phyloP scores from a whole-genome alignment of 495 filamentous ascomycete species.

The Penicillium goetzii region DNA sequence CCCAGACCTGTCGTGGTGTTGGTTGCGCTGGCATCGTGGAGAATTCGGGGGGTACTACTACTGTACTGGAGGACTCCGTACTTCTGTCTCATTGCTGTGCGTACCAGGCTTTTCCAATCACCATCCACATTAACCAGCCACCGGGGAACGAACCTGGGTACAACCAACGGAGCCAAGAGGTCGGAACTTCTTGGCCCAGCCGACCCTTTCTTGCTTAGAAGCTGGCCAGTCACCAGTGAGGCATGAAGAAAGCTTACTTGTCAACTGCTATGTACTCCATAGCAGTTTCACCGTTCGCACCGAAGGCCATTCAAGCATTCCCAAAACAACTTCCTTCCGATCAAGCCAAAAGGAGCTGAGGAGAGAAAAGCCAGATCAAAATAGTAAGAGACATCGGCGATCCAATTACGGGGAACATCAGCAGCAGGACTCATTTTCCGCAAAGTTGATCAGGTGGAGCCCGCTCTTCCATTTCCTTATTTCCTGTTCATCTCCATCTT shows the following conservation, averaged over 20 bases:
- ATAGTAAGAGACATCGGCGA: not conserved
- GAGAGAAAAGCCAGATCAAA: not conserved
- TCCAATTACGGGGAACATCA: conserved; percentile 13
- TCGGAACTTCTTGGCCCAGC: not conserved
- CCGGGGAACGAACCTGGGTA: not conserved
- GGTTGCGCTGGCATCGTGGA: not conserved
- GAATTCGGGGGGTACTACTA: not conserved
- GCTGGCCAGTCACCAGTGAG: not conserved
- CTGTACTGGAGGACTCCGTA: not conserved
- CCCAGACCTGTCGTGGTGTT: not conserved
- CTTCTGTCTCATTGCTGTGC: conserved; percentile 7
- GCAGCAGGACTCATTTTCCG: not conserved
- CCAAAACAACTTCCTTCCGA: not conserved
- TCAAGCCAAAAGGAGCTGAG: not conserved
- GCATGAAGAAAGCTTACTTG: not conserved
- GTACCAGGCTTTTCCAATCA: conserved; percentile 1
- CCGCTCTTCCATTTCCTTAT: conserved; percentile 7
- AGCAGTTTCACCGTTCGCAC: not conserved
- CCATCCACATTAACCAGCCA: conserved; percentile 12
- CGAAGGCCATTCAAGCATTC: not conserved
- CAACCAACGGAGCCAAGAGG: not conserved
- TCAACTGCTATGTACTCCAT: not conserved
- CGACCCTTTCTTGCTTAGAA: not conserved
- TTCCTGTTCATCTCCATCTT: not conserved
- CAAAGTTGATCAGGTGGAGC: conserved; percentile 7